phyloP scores from a whole-genome alignment of 306 rosid species.

The Cotoneaster glaucophyllus region DNA sequence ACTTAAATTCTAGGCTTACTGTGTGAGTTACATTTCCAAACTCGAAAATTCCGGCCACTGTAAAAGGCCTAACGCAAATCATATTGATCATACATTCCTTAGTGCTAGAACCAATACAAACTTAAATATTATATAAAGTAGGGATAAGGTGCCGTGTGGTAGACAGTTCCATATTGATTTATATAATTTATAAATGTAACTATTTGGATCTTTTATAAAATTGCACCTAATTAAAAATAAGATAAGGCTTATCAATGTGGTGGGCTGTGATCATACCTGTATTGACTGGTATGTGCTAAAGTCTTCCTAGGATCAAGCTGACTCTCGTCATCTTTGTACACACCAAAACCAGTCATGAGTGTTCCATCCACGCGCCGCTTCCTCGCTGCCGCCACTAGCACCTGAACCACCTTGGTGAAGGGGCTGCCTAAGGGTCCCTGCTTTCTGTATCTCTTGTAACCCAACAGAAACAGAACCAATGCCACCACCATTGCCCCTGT shows the following conservation, averaged over 20 bases:
- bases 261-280: conserved; percentile 23
- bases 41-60: no score
- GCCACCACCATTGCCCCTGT: conserved; percentile 52
- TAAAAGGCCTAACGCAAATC: neutral
- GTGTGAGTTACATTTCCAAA: no score
- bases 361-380: conserved; percentile 2
- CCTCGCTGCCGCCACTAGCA: conserved; percentile 35
- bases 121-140: neutral
- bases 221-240: neutral
- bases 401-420: conserved; percentile 52
- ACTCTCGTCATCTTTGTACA: neutral
- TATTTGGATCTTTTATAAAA: neutral
- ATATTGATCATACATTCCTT: neutral
- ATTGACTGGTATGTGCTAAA: conserved; percentile 33
- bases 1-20: no score
- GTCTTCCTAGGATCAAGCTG: neutral
- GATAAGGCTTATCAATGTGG: neutral
- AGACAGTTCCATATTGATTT: neutral
- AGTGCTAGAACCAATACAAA: neutral
- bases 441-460: conserved; percentile 45
- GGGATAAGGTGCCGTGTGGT: no score
- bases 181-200: neutral
- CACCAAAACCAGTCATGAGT: neutral
- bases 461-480: conserved; percentile 39
- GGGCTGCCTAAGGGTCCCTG: conserved; percentile 60